These are phyloP conservation scores for Coprinopsis marcescibilis DNA, from an alignment of 768 basidiomycete genomes.

Conservation along the genomic window DNA sequence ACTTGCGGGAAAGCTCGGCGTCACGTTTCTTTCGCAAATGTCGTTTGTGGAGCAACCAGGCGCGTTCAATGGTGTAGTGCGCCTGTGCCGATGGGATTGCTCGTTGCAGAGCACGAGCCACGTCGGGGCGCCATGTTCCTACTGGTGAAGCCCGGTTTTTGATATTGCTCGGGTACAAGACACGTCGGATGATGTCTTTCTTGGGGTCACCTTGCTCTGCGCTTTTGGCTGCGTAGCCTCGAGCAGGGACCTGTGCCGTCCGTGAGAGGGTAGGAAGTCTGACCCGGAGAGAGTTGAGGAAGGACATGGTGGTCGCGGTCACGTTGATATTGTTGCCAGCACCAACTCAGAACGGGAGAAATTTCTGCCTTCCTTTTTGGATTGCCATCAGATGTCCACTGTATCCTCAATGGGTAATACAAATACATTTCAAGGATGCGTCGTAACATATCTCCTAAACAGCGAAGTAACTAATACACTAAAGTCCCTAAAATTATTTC, in stretches of 20 bases:
- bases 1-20: conserved; percentile 70
- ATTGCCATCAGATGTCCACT: background rate
- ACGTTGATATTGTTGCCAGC: background rate
- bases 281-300: background rate
- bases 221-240: conserved; percentile 36
- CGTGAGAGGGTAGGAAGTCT: background rate
- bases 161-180: conserved; percentile 74
- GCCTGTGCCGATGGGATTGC: conserved; percentile 89
- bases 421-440: too few relatives aligned
- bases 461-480: too few relatives aligned
- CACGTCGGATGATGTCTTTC: conserved; percentile 68
- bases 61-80: conserved; percentile 88
- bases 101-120: conserved; percentile 65
- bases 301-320: conserved; percentile 1
- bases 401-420: too few relatives aligned
- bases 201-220: conserved; percentile 51
- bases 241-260: background rate
- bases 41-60: conserved; percentile 79
- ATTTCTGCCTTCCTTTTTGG: conserved; percentile 4
- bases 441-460: too few relatives aligned
- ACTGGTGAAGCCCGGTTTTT: conserved; percentile 68
- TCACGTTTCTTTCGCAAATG: conserved; percentile 66
- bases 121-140: conserved; percentile 81
- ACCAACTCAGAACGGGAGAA: background rate
- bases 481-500: too few relatives aligned